Evolutionary conservation across 139 green algal genomes (phyloP), one percentile per base, ranked within the genome.

Genomic region (Monoraphidium neglectum): DNA sequence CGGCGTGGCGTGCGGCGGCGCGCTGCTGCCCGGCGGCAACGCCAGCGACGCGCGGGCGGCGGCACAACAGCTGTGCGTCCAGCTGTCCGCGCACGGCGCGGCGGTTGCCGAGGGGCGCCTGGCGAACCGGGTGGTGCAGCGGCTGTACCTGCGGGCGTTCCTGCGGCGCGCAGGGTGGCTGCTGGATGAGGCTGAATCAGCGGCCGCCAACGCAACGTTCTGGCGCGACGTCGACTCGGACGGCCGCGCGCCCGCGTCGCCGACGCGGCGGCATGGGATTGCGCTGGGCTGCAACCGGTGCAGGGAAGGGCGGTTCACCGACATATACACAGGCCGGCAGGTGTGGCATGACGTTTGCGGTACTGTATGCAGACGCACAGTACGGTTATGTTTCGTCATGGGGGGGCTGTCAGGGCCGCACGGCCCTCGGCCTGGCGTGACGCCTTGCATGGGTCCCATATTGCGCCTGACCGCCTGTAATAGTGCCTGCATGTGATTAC

Each of bases 241-340:
- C 40, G 47, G 56, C 15, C 35, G 73, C 6, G 61, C 61, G 63
- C 73, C 73, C 1, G 35, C 13, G 18, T 79, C 73, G 13, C 63
- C 73, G 10, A 79, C 23, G 8, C 30, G 68, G 33, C 35, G 72
- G 33, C 59, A 21, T 1, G 73, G 73, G 2, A 62, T 79, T 5
- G 73, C 47, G 24, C 63, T 62, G 13, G 38, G 72, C 36, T 79
- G 73, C 35, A 73, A 16, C 24, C 28, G 33, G 26, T 79, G 73
- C 37, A 40, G 21, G n/a, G 4, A 67, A 2, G 73, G 73, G 4
- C 16, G 26, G 46, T 79, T 79, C 33, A 46, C 32, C 10, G 73
- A 79, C 36, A 72, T 79, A 12, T 79, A 79, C 63, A 79, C 30
- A 18, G 61, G 61, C 32, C n/a, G 66, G 24, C 36, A 59, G 73